These are phyloP conservation scores for Diplotaxis tenuifolia DNA, from an alignment of 345 rosid species.

Conservation along the genomic window DNA sequence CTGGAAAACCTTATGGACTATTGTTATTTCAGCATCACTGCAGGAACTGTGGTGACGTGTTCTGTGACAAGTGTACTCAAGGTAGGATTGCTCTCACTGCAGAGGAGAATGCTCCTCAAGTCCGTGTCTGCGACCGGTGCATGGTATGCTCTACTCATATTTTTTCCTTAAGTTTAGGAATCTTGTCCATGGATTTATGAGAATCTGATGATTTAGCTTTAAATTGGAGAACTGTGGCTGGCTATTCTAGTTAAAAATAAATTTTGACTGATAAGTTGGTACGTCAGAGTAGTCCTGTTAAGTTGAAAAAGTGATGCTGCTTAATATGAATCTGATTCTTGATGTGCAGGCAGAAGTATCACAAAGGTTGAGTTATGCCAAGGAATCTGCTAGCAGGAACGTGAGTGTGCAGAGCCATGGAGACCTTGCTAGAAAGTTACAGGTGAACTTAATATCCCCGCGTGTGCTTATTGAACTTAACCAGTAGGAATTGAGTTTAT, in stretches of 20 bases:
- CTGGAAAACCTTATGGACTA: constrained; percentile 3
- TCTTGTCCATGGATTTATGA: background rate
- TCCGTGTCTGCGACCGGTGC: constrained; percentile 95
- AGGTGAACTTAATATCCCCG: constrained; percentile 42
- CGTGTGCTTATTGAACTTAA: background rate
- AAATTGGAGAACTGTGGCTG: background rate
- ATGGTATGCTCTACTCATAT: constrained; percentile 50
- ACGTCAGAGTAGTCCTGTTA: background rate
- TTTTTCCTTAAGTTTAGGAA: background rate
- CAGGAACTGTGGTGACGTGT: constrained; percentile 95
- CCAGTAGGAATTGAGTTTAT: background rate
- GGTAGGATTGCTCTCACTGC: constrained; percentile 94
- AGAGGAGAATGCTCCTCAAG: constrained; percentile 88
- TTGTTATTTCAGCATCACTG: constrained; percentile 80
- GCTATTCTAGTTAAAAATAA: background rate
- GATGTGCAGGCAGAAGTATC: constrained; percentile 82
- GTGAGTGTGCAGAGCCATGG: constrained; percentile 72
- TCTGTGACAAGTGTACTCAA: constrained; percentile 96
- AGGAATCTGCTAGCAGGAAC: constrained; percentile 69
- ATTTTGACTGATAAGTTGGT: background rate
- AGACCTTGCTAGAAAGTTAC: constrained; percentile 94
- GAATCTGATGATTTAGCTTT: constrained; percentile 9
- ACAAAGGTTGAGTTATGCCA: constrained; percentile 81
- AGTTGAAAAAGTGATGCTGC: background rate
- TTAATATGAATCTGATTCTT: constrained; percentile 6